phyloP scores from a whole-genome alignment of 176 grass and related monocot species.

The Phyllostachys edulis region DNA sequence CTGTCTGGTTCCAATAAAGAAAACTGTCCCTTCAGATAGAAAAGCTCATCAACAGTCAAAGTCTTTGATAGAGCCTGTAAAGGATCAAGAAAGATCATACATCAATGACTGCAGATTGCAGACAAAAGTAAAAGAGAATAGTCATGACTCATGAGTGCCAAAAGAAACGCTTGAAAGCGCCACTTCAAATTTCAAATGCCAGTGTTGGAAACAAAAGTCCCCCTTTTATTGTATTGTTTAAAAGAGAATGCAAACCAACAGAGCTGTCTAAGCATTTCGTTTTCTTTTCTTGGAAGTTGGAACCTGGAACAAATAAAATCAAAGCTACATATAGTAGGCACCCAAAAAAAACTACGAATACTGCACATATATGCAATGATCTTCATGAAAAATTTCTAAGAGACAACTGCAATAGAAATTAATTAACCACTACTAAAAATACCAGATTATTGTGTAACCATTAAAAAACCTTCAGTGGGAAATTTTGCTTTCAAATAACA shows the following conservation, averaged over 20 bases:
- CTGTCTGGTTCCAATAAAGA: slow-evolving; percentile 65
- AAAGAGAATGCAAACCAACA: not conserved
- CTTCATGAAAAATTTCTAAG: not conserved
- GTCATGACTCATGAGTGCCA: not conserved
- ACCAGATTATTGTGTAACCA: not conserved
- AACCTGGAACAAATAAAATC: not conserved
- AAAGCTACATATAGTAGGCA: not conserved
- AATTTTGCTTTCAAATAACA: not conserved
- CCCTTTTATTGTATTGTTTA: not conserved
- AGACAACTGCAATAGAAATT: not conserved
- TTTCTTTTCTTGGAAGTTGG: not conserved
- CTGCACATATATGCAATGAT: not conserved
- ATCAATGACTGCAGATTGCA: slow-evolving; percentile 16
- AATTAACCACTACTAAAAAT: not conserved
- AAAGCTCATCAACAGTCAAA: slow-evolving; percentile 73
- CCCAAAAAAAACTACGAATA: not conserved
- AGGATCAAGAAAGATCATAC: slow-evolving; percentile 15
- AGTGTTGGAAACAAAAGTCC: not conserved
- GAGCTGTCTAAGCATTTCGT: not conserved
- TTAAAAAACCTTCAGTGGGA: slow-evolving; percentile 11
- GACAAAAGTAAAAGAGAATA: slow-evolving; percentile 25
- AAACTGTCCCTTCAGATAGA: slow-evolving; percentile 80
- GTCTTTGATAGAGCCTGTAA: slow-evolving; percentile 80
- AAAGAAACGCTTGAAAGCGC: not conserved
- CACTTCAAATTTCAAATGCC: not conserved